A percentile compares a stretch with the other conserved stretches of the same genome.
Evolutionary conservation across 352 stramenopile genomes (phyloP).

Genomic region (Sclerospora graminicola): DNA sequence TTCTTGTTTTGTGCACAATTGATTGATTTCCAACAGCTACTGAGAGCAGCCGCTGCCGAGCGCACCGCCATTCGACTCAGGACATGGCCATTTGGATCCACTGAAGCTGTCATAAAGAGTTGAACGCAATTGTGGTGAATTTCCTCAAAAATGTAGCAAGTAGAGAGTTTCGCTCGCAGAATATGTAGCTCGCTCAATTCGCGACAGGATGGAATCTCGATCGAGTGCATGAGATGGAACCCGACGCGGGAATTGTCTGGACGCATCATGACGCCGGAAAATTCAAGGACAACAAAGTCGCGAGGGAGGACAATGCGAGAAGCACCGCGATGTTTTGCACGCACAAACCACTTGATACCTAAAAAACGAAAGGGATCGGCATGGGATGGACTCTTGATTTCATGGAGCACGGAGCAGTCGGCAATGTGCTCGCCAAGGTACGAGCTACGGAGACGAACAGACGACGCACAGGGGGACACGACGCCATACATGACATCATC

Average conservation of each 20-base stretch:
- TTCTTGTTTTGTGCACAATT: slow-evolving; percentile 63
- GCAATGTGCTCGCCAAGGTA: slow-evolving; percentile 43
- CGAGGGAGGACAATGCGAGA: slow-evolving; percentile 30
- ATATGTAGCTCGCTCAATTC: slow-evolving; percentile 29
- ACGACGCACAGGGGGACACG: slow-evolving; percentile 25
- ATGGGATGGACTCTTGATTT: slow-evolving; percentile 30
- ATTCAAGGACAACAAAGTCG: slow-evolving; percentile 48
- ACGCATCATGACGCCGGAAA: slow-evolving; percentile 36
- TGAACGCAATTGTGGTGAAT: slow-evolving; percentile 38
- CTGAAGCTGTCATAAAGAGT: slow-evolving; percentile 47
- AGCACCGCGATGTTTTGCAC: slow-evolving; percentile 22
- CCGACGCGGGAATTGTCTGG: slow-evolving; percentile 36
- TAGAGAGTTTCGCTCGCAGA: slow-evolving; percentile 37
- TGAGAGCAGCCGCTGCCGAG: slow-evolving; percentile 31
- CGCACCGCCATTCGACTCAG: slow-evolving; percentile 33
- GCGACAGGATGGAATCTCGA: slow-evolving; percentile 27
- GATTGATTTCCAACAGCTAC: slow-evolving; percentile 53
- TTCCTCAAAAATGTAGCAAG: slow-evolving; percentile 47
- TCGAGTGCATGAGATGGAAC: slow-evolving; percentile 46
- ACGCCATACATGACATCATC: slow-evolving; percentile 58
- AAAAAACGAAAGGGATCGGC: slow-evolving; percentile 41
- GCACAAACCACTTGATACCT: slow-evolving; percentile 50
- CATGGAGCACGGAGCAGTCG: slow-evolving; percentile 31
- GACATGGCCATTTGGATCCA: slow-evolving; percentile 39
- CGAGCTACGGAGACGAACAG: slow-evolving; percentile 28